Base-by-base conservation (phyloP, 345 rosid genomes). In the Bruguiera sexangula region DNA sequence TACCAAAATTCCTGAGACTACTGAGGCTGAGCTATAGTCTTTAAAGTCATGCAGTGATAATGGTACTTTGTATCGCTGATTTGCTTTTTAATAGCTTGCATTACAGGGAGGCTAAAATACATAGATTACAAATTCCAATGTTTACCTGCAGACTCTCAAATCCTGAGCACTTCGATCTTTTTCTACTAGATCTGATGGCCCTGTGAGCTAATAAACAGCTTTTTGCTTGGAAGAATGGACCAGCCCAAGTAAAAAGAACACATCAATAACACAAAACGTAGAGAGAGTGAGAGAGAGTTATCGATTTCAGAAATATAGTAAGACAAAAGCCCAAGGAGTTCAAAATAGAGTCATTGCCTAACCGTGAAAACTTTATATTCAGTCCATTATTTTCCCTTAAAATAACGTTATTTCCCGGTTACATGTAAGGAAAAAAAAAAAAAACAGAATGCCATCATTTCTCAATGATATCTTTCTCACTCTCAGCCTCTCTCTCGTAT, bases 111-210 rank as follows among this genome's bases (percentile, higher is more conserved):
- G 46, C 60, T 68, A 67, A 71, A 73, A 67, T 68, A 46, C 26
- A 69, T 67, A 68, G 72, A 74, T 69, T 67, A 75, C 86, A 79
- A 77, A 82, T 79, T 82, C 85, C 85, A 81, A 87, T 57, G 85
- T 69, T 85, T 82, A 75, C 69, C 71, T 75, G 80, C 81, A 70
- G 80, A 78, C 80, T 82, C 72, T 73, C 75, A 78, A 81, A 76
- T 80, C 77, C 83, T 73, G 60, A 69, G 77, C 82, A 66, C 75
- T 77, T 82, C 65, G 71, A 60, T 79, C 76, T 75, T 65, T 79
- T 77, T 78, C 90, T 76, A 75, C 75, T 85, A 81, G 88, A 90
- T 90, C 96, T 91, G 92, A 87, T 83, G 87, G 82, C 83, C 77
- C 83, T 84, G 79, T 74, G 69, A 81, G 79, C 81, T 75, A 83